Evolutionary conservation across 129 eudicot species (phyloP).

Genomic region (Pulicaria dysenterica): DNA sequence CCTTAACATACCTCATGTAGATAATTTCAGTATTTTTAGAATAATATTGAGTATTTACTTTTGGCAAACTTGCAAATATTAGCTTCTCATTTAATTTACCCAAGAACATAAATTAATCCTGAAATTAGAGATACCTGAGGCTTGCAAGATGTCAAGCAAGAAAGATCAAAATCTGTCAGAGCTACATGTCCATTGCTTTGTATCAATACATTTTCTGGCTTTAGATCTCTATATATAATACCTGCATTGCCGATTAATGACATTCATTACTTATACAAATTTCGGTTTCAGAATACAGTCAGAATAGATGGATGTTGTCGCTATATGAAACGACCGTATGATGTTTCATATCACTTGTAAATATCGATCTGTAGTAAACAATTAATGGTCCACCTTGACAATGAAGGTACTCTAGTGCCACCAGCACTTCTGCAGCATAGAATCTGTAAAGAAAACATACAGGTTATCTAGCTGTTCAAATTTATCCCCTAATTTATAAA

Average conservation of each 20-base stretch:
- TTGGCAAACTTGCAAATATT: too few relatives aligned
- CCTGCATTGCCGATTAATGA: conserved; percentile 44
- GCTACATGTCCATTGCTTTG: conserved; percentile 83
- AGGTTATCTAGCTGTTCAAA: not conserved
- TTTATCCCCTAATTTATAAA: not conserved
- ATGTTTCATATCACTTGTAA: not conserved
- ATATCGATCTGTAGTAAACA: not conserved
- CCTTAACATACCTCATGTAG: too few relatives aligned
- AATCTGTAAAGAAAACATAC: conserved; percentile 47
- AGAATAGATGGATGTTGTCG: not conserved
- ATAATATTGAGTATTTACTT: too few relatives aligned
- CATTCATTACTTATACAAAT: too few relatives aligned
- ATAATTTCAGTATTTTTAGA: too few relatives aligned
- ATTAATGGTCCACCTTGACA: conserved; percentile 71
- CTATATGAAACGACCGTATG: not conserved
- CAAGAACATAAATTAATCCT: too few relatives aligned
- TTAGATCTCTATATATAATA: conserved; percentile 91
- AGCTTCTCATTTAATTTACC: too few relatives aligned
- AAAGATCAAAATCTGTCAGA: conserved; percentile 94
- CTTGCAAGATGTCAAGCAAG: conserved; percentile 98
- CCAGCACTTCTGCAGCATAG: conserved; percentile 92
- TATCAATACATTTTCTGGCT: conserved; percentile 92
- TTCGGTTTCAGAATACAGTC: not conserved
- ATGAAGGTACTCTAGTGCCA: conserved; percentile 97
- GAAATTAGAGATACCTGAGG: conserved; percentile 65